Evolutionary conservation across 192 early-diverging fungal species (phyloP), one percentile per base, ranked within the genome.

Genomic region (Backusella liffmaniae): DNA sequence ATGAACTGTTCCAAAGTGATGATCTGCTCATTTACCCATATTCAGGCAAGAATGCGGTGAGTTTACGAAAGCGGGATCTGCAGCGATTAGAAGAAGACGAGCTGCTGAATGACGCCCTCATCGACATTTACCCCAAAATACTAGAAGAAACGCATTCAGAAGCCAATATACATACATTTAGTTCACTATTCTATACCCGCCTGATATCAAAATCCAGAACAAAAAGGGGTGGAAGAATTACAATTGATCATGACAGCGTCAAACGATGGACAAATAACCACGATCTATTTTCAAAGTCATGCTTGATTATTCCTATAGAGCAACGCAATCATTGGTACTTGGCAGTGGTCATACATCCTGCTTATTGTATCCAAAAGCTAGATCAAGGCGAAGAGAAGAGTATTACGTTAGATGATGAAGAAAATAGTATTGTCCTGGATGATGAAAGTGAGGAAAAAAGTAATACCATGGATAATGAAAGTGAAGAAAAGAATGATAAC

Each of bases 301-400:
- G 41, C 8, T n/a, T 71, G 10, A 44, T 71, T 30, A 32, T 71
- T 30, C 70, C 70, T 2, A 32, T 71, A 32, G 70, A 41, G 1
- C 42, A 71, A 13, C 10, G 42, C 8, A 42, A 49, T n/a, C 70
- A 71, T 44, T 71, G 70, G 70, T 71, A 71, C 26, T 49, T 71
- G 29, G 42, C 46, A 15, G 70, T 49, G 4, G 70, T 71, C 5
- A 71, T 39, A 5, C 41, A 9, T 7, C 44, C 70, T 30, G 9
- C 4, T n/a, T 29, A 42, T 16, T 44, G 13, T 7, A 71, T 71
- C 30, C 32, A 49, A 42, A 26, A 29, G 15, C 35, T 21, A 5
- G 67, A 37, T 35, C 18, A 68, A 5, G 3, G 10, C 0, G 35
- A 68, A 35, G 35, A 68, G 0, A 16, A 36, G 18, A 35, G 18